Conservation (phyloP, 306 rosid species). For the Quercus bicolor region DNA sequence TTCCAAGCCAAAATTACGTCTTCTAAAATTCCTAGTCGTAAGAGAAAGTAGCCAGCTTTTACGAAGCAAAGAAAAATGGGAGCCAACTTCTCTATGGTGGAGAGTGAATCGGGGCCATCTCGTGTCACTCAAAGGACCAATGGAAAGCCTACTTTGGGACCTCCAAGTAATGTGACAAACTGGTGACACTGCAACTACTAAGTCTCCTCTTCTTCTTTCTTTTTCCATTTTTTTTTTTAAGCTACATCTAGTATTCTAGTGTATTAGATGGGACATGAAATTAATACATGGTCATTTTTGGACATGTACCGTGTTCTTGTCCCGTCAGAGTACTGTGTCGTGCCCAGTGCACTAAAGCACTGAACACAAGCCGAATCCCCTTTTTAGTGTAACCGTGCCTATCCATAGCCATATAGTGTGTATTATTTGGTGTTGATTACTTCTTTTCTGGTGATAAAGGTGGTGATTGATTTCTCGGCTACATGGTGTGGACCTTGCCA, state of each 20-base stretch:
- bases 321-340: fast-evolving
- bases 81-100: conserved; percentile 22
- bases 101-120: conserved; percentile 18
- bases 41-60: neutral
- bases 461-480: conserved; percentile 80
- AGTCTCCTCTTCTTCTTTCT: neutral
- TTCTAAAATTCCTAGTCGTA: neutral
- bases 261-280: too few relatives aligned
- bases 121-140: conserved; percentile 39
- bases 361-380: too few relatives aligned
- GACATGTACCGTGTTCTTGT: too few relatives aligned
- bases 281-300: too few relatives aligned
- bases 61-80: conserved; percentile 40
- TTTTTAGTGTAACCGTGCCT: too few relatives aligned
- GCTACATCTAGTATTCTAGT: too few relatives aligned
- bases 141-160: conserved; percentile 62
- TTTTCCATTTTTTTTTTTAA: too few relatives aligned
- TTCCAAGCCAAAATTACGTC: neutral
- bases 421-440: neutral
- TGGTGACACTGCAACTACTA: conserved; percentile 40
- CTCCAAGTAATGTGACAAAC: conserved; percentile 44
- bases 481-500: conserved; percentile 85
- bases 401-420: neutral
- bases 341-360: fast-evolving
- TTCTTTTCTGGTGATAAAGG: conserved; percentile 28